phyloP scores from a whole-genome alignment of 2,329 filamentous ascomycete genomes.

The Chaetomium strumarium region DNA sequence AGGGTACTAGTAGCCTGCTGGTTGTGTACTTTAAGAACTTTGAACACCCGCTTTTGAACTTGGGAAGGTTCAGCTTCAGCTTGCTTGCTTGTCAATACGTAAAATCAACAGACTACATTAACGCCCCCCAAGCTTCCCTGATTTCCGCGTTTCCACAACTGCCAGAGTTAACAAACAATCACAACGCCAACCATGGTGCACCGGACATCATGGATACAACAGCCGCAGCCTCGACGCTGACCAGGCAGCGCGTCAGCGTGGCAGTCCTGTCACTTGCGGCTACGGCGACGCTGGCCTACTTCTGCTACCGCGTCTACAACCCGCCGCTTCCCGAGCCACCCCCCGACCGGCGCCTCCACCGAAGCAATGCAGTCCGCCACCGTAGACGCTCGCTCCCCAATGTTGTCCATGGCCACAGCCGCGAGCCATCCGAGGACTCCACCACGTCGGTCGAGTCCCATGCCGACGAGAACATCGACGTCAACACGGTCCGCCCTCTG shows the following conservation, averaged over 20 bases:
- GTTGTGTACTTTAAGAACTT: no score
- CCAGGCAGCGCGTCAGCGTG: conserved; percentile 50
- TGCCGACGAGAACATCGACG: conserved; percentile 39
- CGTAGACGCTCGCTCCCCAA: conserved; percentile 23
- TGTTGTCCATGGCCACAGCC: conserved; percentile 13
- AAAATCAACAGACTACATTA: not conserved
- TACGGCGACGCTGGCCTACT: conserved; percentile 52
- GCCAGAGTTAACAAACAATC: not conserved
- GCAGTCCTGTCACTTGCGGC: conserved; percentile 50
- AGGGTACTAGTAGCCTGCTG: no score
- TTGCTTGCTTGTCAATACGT: not conserved
- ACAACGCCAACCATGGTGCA: conserved; percentile 17
- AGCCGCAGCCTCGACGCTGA: conserved; percentile 47
- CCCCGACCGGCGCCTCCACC: conserved; percentile 44
- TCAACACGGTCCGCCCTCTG: conserved; percentile 23
- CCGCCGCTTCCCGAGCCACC: conserved; percentile 21
- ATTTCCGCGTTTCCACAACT: not conserved
- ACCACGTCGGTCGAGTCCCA: conserved; percentile 38
- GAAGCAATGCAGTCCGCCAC: conserved; percentile 63
- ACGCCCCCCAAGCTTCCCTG: not conserved
- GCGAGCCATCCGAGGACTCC: conserved; percentile 33
- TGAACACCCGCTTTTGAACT: no score
- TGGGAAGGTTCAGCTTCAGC: no score
- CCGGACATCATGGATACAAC: conserved; percentile 25
- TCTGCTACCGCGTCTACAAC: conserved; percentile 42